These are phyloP conservation scores for Filobasidium floriforme DNA, from an alignment of 768 basidiomycete species.

Conservation along the genomic window DNA sequence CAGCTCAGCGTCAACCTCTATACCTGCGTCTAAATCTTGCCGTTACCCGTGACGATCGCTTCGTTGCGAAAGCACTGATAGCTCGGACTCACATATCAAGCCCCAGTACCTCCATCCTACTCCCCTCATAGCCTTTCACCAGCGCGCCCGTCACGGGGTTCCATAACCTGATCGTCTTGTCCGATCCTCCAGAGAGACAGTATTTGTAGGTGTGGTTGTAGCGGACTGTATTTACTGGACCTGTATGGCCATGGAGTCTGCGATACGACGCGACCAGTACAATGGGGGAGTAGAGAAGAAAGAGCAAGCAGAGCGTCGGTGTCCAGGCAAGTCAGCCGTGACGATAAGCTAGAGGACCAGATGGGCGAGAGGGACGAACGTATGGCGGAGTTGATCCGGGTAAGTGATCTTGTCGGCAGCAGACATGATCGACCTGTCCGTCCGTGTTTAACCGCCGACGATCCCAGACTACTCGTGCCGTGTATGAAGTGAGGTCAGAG, in stretches of 20 bases:
- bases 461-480: too few relatives aligned
- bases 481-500: too few relatives aligned
- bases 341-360: neutral
- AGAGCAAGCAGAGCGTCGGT: neutral
- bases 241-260: conserved; percentile 47
- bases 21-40: too few relatives aligned
- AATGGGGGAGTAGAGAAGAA: neutral
- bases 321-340: neutral
- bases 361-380: conserved; percentile 10
- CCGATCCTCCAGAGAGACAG: conserved; percentile 85
- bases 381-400: conserved; percentile 20
- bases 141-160: conserved; percentile 78
- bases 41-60: too few relatives aligned
- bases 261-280: neutral
- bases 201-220: conserved; percentile 86
- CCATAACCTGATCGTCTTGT: conserved; percentile 81
- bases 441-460: neutral
- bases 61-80: too few relatives aligned
- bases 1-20: too few relatives aligned
- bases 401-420: conserved; percentile 3
- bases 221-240: conserved; percentile 79
- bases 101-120: conserved; percentile 91
- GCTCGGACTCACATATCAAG: conserved; percentile 68
- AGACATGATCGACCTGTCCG: neutral
- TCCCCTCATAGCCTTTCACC: conserved; percentile 82